Percentiles rank a stretch among this genome's conserved stretches.
These are phyloP conservation scores for Glycine soja DNA, from an alignment of 306 rosid genomes.

Conservation along the genomic window DNA sequence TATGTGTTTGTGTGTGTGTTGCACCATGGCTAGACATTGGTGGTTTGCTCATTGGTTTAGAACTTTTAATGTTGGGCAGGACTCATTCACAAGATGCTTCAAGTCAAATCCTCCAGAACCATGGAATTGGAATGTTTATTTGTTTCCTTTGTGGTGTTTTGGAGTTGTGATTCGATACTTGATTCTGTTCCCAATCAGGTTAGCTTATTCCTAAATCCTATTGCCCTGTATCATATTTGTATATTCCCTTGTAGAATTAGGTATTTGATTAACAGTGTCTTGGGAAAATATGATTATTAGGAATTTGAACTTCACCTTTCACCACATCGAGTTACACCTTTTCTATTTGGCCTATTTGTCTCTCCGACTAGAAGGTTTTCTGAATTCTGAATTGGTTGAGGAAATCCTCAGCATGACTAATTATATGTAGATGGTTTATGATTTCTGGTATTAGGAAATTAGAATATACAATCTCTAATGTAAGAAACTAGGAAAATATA, in stretches of 20 bases:
- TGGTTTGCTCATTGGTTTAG: constrained; percentile 38
- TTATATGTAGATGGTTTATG: background rate
- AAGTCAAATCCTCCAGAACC: constrained; percentile 97
- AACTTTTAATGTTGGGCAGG: constrained; percentile 57
- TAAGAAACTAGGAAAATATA: background rate
- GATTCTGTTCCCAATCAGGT: constrained; percentile 85
- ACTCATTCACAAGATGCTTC: constrained; percentile 95
- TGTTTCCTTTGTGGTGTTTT: constrained; percentile 97
- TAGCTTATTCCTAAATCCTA: constrained; percentile 40
- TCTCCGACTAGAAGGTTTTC: background rate
- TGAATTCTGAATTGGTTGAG: background rate
- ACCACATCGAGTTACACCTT: background rate
- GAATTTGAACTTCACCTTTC: constrained; percentile 31
- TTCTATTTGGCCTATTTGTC: constrained; percentile 23
- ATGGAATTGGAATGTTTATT: constrained; percentile 95
- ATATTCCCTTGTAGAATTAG: constrained; percentile 3
- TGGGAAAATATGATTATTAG: constrained; percentile 13
- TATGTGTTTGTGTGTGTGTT: background rate
- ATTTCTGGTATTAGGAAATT: constrained; percentile 12
- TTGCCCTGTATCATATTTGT: background rate
- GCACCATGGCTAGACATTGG: constrained; percentile 25
- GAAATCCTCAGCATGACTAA: constrained; percentile 9
- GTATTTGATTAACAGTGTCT: constrained; percentile 35
- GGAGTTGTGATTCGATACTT: constrained; percentile 88
- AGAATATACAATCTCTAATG: background rate